These are phyloP conservation scores for Leishmania arabica DNA, from an alignment of 208 protist genomes.

Conservation along the genomic window DNA sequence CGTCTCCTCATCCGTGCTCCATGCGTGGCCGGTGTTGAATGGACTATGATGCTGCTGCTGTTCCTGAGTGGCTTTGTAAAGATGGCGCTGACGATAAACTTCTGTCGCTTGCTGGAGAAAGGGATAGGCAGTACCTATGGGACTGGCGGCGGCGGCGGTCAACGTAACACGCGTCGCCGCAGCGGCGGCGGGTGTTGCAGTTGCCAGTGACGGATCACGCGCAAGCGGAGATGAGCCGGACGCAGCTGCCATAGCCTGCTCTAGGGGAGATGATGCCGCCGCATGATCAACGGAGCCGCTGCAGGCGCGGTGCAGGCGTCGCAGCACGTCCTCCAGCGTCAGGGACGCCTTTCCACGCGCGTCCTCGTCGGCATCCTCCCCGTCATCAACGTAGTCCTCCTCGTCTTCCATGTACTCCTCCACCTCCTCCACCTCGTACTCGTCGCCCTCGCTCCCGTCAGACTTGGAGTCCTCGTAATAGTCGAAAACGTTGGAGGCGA, in stretches of 20 bases:
- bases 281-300: conserved; percentile 17
- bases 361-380: conserved; percentile 6
- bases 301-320: conserved; percentile 28
- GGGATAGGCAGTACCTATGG: conserved; percentile 26
- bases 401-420: conserved; percentile 22
- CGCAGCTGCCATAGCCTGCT: not conserved
- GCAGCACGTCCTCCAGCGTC: conserved; percentile 27
- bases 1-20: conserved; percentile 3
- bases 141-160: not conserved
- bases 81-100: conserved; percentile 29
- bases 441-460: conserved; percentile 11
- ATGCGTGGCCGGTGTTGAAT: conserved; percentile 10
- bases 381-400: conserved; percentile 18
- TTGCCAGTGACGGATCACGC: not conserved
- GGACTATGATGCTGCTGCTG: conserved; percentile 17
- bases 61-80: conserved; percentile 5
- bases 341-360: not conserved
- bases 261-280: not conserved
- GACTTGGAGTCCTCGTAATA: conserved; percentile 14
- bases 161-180: not conserved
- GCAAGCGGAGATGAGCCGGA: not conserved
- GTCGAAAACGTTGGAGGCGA: conserved; percentile 16
- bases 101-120: conserved; percentile 36
- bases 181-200: not conserved
- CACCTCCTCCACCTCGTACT: conserved; percentile 33